A percentile compares a stretch with the other conserved stretches of the same genome.
Conservation (phyloP, 108 stramenopile genomes). For the Fragilaria radians region DNA sequence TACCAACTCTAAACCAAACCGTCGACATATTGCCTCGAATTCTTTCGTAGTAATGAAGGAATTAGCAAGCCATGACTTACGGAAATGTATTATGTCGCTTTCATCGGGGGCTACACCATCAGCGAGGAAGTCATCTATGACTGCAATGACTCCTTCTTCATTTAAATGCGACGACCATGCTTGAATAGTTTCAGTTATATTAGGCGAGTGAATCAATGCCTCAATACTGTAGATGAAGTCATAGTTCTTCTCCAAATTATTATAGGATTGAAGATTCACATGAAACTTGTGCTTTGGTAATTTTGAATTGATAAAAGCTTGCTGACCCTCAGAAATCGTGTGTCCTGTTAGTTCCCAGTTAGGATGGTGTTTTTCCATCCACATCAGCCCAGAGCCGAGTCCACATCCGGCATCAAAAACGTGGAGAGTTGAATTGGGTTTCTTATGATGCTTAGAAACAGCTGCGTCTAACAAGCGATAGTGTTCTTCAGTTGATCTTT, state of each 20-base stretch:
- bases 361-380: conserved; percentile 35
- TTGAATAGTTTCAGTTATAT: conserved; percentile 21
- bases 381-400: conserved; percentile 44
- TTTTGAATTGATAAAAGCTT: conserved; percentile 23
- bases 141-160: conserved; percentile 31
- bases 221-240: conserved; percentile 49
- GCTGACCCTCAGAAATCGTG: conserved; percentile 44
- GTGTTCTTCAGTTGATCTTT: conserved; percentile 29
- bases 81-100: conserved; percentile 26
- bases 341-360: conserved; percentile 34
- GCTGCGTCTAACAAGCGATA: conserved; percentile 32
- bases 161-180: conserved; percentile 31
- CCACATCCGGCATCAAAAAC: conserved; percentile 55
- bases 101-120: conserved; percentile 12
- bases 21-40: conserved; percentile 11
- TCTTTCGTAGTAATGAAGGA: conserved; percentile 25
- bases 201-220: conserved; percentile 47
- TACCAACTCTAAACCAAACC: conserved; percentile 24
- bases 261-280: conserved; percentile 25
- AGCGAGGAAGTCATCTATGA: conserved; percentile 45
- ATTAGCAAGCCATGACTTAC: conserved; percentile 44
- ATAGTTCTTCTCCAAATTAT: conserved; percentile 2
- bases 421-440: background rate
- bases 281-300: conserved; percentile 41
- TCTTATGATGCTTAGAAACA: background rate